Conservation (phyloP, 805 yeast genomes). For the Candida hispaniensis region DNA sequence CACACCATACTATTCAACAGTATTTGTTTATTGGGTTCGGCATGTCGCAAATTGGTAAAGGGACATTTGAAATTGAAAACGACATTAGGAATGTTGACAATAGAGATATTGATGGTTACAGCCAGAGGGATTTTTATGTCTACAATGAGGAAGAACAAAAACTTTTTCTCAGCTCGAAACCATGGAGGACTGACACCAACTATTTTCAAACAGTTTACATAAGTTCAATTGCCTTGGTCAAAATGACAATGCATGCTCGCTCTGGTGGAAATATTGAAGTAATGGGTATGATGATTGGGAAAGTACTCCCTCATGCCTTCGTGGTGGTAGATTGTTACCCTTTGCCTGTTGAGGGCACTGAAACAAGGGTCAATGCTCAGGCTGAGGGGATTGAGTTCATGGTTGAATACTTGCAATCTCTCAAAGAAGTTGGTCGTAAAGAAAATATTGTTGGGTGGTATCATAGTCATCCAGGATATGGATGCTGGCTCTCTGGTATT, state of each 20-base stretch:
- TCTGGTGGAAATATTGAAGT: slow-evolving; percentile 80
- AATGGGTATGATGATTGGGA: slow-evolving; percentile 92
- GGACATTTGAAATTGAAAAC: slow-evolving; percentile 27
- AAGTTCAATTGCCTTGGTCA: slow-evolving; percentile 58
- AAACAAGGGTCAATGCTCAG: slow-evolving; percentile 89
- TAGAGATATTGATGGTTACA: slow-evolving; percentile 15
- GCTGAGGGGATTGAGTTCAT: slow-evolving; percentile 90
- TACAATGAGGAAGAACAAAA: slow-evolving; percentile 27
- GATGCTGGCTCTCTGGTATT: slow-evolving; percentile 90
- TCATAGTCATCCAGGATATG: slow-evolving; percentile 94
- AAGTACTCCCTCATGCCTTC: slow-evolving; percentile 39
- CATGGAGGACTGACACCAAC: slow-evolving; percentile 44
- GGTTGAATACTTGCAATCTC: slow-evolving; percentile 64
- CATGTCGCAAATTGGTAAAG: no score
- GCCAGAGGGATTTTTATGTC: slow-evolving; percentile 23
- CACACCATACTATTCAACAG: no score
- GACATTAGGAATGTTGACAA: no score
- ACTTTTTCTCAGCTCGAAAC: no score
- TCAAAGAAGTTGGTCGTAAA: slow-evolving; percentile 40
- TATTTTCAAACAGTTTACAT: slow-evolving; percentile 54
- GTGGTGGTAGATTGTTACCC: slow-evolving; percentile 68
- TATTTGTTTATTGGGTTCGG: no score
- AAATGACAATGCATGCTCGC: slow-evolving; percentile 69
- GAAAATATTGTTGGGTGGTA: slow-evolving; percentile 93
- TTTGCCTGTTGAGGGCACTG: slow-evolving; percentile 92